Base-by-base conservation (phyloP, 1,284 basidiomycete genomes). In the Cryptococcus sp. region DNA sequence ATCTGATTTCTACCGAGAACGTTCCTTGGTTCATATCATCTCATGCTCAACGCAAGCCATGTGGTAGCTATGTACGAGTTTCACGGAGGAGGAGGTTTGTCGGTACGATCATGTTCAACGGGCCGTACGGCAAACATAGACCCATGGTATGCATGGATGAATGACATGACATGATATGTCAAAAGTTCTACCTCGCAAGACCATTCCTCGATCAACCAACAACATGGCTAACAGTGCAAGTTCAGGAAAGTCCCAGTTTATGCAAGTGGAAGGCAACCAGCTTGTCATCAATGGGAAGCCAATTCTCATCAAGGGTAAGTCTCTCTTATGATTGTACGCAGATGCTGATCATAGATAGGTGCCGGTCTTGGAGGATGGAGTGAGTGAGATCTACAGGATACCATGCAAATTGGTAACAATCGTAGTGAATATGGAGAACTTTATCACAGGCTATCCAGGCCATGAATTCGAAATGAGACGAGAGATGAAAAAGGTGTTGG, bases 401-500 rank as follows among this genome's bases (percentile, higher is more conserved):
- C 13, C 30, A 32, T 14, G 44, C 36, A 5, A 11, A 41, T 15
- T 30, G 49, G 46, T 55, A 43, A 52, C 31, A 7, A 54, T n/a
- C 23, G 7, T 31, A 68, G 68, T 74, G 71, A 72, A 72, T 65
- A 74, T 74, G 74, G 72, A 74, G 59, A 73, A 70, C 65, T 75
- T 75, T 59, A 76, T 73, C 59, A 74, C 66, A 14, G 74, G 73
- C 13, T 76, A 71, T 58, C 63, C 72, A 0, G 71, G 72, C 6
- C 68, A 73, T 53, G 69, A 71, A 49, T 47, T 79, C 67, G 83
- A 86, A 70, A 84, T 88, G 52, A 83, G 87, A 46, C 82, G 83
- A 14, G 84, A 83, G 3, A 77, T 90, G n/a, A 80, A 80, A 15
- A 80, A 83, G 15, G 81, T 83, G 0, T 73, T 90, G 31, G 88